Evolutionary conservation across 345 rosid species (phyloP), one percentile per base, ranked within the genome.

Genomic region (Salix dunnii): DNA sequence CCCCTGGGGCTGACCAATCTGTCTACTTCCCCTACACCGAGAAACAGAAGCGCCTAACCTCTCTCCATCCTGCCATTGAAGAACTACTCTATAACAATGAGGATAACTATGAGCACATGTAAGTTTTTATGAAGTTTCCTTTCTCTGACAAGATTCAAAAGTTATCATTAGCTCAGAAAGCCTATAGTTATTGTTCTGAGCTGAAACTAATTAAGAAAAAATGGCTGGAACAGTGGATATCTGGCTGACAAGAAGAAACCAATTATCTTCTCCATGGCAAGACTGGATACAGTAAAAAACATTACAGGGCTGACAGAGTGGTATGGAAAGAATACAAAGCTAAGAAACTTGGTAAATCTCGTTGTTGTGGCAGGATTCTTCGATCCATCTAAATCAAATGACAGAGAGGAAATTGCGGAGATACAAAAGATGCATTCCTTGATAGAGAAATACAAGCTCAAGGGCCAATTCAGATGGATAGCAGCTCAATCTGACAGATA

Each of bases 1-100:
- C 97, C 65, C 99, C 97, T 12, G 99, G 98, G 0, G 99, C 99
- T 20, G 99, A 96, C 67, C 94, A 93, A 78, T 87, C 97, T n/a
- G 91, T 96, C 58, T 96, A 96, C 85, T 96, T 96, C 76, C 91
- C 98, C 61, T 87, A 84, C 83, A 79, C 88, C 0, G 91, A 90
- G 79, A 86, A 81, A 74, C 77, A 82, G n/a, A 85, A 78, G 51
- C 82, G 99, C 68, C 49, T 89, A 7, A 86, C 87, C 27, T 51
- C 85, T 16, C 90, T 91, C 77, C 88, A 89, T 76, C 92, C 97
- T 53, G 91, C 87, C 74, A 93, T 93, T 67, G 87, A 93, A 76
- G 96, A 92, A 65, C 84, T 96, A 5, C 88, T 93, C 31, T 93
- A 89, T 86, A 86, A 75, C 49, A 86, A 85, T 70, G 85, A 85